Percentiles rank a stretch among this genome's conserved stretches.
Conservation (phyloP, 768 basidiomycete genomes). For the Psilocybe tampanensis region DNA sequence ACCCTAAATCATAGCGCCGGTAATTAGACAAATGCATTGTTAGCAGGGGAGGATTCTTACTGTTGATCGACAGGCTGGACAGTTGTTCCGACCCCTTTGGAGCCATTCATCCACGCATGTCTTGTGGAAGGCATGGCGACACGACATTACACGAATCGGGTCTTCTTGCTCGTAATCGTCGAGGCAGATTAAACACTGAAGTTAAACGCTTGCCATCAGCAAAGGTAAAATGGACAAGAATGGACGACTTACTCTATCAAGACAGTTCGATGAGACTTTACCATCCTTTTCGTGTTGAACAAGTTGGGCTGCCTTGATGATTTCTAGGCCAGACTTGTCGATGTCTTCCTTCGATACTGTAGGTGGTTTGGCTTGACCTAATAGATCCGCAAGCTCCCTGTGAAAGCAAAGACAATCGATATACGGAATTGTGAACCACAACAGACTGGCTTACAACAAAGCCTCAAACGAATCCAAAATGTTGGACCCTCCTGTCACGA, state of each 20-base stretch:
- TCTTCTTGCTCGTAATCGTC: conserved; percentile 83
- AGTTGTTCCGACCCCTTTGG: conserved; percentile 83
- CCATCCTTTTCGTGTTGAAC: conserved; percentile 59
- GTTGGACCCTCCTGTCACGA: conserved; percentile 76
- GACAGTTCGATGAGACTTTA: conserved; percentile 73
- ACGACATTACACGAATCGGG: conserved; percentile 77
- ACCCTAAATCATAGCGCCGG: conserved; percentile 24
- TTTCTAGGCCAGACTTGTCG: conserved; percentile 77
- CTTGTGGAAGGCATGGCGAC: conserved; percentile 91
- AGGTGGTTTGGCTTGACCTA: conserved; percentile 82
- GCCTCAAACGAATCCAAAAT: conserved; percentile 81
- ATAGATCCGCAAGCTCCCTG: conserved; percentile 81
- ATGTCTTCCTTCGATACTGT: conserved; percentile 86
- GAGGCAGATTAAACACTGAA: conserved; percentile 82
- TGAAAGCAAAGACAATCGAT: conserved; percentile 18
- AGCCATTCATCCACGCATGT: conserved; percentile 90
- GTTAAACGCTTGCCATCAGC: conserved; percentile 1
- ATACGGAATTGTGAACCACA: conserved; percentile 1
- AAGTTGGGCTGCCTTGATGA: conserved; percentile 63
- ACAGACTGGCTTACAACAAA: conserved; percentile 53
- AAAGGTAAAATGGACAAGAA: background rate
- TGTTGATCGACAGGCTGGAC: conserved; percentile 87
- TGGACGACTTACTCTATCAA: conserved; percentile 64
- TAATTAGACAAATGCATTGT: background rate
- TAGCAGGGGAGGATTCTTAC: conserved; percentile 35